Base-by-base conservation (phyloP, 345 rosid genomes). In the Acer saccharum region DNA sequence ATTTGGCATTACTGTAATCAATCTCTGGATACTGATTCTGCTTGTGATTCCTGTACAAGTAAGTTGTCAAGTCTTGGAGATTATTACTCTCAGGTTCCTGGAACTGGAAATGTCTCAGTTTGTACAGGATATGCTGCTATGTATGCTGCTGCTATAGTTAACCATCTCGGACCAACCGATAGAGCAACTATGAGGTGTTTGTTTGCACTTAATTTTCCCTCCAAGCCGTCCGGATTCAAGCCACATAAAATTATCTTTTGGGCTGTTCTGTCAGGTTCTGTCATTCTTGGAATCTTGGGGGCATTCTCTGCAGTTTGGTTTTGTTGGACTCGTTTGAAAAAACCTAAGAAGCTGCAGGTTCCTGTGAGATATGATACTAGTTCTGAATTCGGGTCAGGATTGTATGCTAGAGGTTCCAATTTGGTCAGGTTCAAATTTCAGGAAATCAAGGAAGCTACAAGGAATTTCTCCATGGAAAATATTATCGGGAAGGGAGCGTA, bases 141-240 rank as follows among this genome's bases (percentile, higher is more conserved):
- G 78, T 87, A 87, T 69, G 79, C 85, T 2, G 86, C 88, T 21
- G 88, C 82, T n/a, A 58, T 85, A 73, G 27, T 82, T 8, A 83
- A 78, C 69, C 41, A 74, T 18, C 66, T 77, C 39, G 90, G 90
- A 68, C 86, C 85, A 17, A 73, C 81, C 0, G 79, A 87, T 78
- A 71, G 48, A 25, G 78, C 68, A 41, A 85, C 82, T n/a, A 79
- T 82, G 4, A 73, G 77, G 44, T 85, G 85, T 68, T 81, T 87
- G 69, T 87, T 85, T 82, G 43, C 74, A 44, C 58, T 85, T 35
- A 43, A 69, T 11, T 77, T 76, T 68, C 14, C 68, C 6, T 10
- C 2, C 0, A 8, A 6, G 25, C 44, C 63, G 18, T 3, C 50
- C 18, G 18, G 74, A 25, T 11, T 55, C 35, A 5, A 25, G 75